Evolutionary conservation across 192 early-diverging fungal species (phyloP).

Genomic region (Backusella macrospora): DNA sequence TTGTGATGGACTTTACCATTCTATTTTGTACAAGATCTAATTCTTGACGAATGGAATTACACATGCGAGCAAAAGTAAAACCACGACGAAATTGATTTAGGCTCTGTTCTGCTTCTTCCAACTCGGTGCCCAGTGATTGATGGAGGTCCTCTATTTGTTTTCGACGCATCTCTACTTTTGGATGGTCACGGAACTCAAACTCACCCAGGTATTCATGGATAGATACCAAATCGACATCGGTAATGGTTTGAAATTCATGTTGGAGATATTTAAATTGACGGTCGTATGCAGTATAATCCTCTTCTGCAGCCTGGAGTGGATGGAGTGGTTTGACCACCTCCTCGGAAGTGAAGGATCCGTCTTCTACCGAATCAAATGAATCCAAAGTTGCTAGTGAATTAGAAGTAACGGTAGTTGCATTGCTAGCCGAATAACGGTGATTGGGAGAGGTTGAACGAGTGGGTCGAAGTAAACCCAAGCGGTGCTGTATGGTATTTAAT

Average conservation of each 20-base stretch:
- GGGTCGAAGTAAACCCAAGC: not conserved
- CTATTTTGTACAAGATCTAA: slow-evolving; percentile 31
- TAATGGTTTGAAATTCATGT: slow-evolving; percentile 6
- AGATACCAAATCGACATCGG: not conserved
- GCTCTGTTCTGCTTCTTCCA: not conserved
- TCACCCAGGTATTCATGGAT: not conserved
- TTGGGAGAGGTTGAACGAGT: not conserved
- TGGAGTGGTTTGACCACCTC: slow-evolving; percentile 9
- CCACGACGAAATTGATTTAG: slow-evolving; percentile 4
- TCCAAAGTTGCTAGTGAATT: not conserved
- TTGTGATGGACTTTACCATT: slow-evolving; percentile 36
- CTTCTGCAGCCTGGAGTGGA: slow-evolving; percentile 26
- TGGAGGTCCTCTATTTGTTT: not conserved
- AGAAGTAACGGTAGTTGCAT: not conserved
- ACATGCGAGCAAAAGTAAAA: not conserved
- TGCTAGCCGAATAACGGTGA: not conserved
- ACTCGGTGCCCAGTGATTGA: not conserved
- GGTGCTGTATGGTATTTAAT: not conserved
- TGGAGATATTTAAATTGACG: not conserved
- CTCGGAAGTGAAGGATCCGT: not conserved
- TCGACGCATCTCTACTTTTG: not conserved
- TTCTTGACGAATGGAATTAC: slow-evolving; percentile 15
- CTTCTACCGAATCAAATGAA: not conserved
- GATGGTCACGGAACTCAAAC: not conserved
- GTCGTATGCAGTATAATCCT: slow-evolving; percentile 24